phyloP scores from a whole-genome alignment of 768 basidiomycete genomes.

The Boletus sp. region DNA sequence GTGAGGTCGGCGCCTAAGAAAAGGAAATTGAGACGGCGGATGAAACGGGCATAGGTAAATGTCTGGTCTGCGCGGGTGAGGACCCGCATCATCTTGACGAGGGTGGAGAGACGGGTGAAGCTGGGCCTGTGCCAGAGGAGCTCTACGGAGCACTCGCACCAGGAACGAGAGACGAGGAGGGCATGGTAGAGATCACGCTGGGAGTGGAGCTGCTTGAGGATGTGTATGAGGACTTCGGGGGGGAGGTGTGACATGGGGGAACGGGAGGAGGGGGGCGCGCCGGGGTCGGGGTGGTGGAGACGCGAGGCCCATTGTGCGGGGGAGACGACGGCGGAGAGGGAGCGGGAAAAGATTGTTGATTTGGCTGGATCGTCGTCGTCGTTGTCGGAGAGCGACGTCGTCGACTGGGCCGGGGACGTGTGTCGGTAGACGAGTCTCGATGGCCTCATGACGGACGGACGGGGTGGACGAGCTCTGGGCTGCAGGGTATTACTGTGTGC shows the following conservation, averaged over 20 bases:
- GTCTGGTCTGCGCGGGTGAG: constrained; percentile 63
- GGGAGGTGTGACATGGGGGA: constrained; percentile 71
- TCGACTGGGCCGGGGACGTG: constrained; percentile 61
- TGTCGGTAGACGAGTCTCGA: constrained; percentile 35
- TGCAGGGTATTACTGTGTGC: neutral
- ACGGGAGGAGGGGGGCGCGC: constrained; percentile 29
- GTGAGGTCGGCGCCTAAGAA: constrained; percentile 64
- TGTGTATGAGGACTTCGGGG: constrained; percentile 89
- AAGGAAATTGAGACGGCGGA: constrained; percentile 89
- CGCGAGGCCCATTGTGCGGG: constrained; percentile 64
- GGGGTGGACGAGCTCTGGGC: neutral
- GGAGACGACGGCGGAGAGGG: constrained; percentile 41
- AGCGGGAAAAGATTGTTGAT: constrained; percentile 38
- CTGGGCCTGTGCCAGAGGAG: constrained; percentile 91
- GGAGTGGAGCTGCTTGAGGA: constrained; percentile 78
- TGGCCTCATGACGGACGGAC: constrained; percentile 22
- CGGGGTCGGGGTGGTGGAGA: constrained; percentile 33
- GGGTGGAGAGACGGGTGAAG: constrained; percentile 63
- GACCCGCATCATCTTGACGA: constrained; percentile 75
- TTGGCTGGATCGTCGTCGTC: constrained; percentile 62
- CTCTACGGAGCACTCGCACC: constrained; percentile 96
- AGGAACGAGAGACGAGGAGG: constrained; percentile 80
- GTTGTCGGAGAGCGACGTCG: constrained; percentile 75
- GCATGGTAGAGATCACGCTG: constrained; percentile 69
- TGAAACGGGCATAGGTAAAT: constrained; percentile 84